Base-by-base conservation (phyloP, 495 filamentous ascomycete genomes). In the Hypoxylon lienhwacheense region DNA sequence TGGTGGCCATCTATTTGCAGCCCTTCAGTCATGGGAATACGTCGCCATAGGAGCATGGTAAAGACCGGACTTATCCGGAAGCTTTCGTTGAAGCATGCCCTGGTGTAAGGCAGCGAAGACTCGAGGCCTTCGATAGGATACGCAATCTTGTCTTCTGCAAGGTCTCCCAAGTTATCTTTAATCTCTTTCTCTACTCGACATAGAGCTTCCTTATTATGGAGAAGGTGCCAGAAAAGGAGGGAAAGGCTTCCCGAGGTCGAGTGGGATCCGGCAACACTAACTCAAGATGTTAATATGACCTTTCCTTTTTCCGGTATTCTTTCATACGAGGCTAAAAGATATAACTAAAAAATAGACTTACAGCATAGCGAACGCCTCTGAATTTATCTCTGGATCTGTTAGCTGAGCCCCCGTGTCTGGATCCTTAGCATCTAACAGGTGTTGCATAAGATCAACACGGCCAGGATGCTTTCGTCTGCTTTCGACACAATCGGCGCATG, bases 361-460 rank as follows among this genome's bases (percentile, higher is more conserved):
- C 35, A 37, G 35, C 35, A 37, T 37, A 6, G 35, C 35, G 17
- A 16, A 37, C 1, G 35, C 35, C 35, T 37, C 35, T 20, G 35
- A 37, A 12, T 37, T 37, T 1, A 37, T 16, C 10, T 37, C 35
- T 12, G 1, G 16, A 3, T 37, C 17, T n/a, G 35, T 37, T 21
- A 37, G 17, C 17, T 37, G n/a, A n/a, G 35, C 35, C 4, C 16
- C 35, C 2, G 35, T 37, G 5, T 37, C 35, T 21, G 35, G 35
- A n/a, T 37, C 35, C 2, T 37, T 37, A 12, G 35, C 35, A 6
- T 37, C 17, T 6, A 37, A 5, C 8, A 37, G 35, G 14, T 37
- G 35, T 12, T 37, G 35, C 35, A 37, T 37, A 20, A 37, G 16
- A 37, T 37, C 17, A 1, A 3, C n/a, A 21, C 35, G 35, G 10